Base-by-base conservation (phyloP, 768 basidiomycete species). In the Naganishia antarctica region DNA sequence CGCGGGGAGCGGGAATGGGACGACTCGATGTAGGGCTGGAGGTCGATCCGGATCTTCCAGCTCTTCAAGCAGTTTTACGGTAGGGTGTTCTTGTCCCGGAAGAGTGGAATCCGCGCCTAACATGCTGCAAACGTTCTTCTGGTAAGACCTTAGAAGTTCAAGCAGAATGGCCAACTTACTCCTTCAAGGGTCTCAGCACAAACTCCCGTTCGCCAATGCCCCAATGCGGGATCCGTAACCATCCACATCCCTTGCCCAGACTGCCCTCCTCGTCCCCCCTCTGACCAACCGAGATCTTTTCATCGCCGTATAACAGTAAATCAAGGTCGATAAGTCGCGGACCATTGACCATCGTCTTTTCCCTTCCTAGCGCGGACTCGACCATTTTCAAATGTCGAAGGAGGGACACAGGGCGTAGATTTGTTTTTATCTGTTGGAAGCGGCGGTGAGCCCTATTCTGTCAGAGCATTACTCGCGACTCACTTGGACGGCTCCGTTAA, bases 251-350 rank as follows among this genome's bases (percentile, higher is more conserved):
- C 50, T 74, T 69, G 8, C 63, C 67, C 23, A 66, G 84, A 26
- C 81, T 81, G 16, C 69, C 74, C 32, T 81, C 79, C 16, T 78
- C 74, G 8, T 77, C 76, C 12, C 74, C 78, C 7, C 74, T 72
- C 1, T 85, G 61, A 12, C 76, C 74, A n/a, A 77, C 85, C 65
- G 89, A 86, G 51, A 89, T 77, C n/a, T 82, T 68, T 0, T 77
- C 63, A 23, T 82, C 71, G 58, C 86, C 89, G 69, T 89, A 96
- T 15, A 88, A 81, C 1, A 97, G 69, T 43, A 98, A 81, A 73
- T 98, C 96, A 40, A 99, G 80, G 73, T 99, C 94, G 48, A 98
- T 82, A 0, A 87, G 86, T 8, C 93, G 83, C 0, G 94, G 96
- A 0, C 96, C 96, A 73, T 91, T 87, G 8, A 86, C 82, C 66